phyloP scores from a whole-genome alignment of 1,284 basidiomycete genomes.

The Microbotryum lychnidis-dioicae region DNA sequence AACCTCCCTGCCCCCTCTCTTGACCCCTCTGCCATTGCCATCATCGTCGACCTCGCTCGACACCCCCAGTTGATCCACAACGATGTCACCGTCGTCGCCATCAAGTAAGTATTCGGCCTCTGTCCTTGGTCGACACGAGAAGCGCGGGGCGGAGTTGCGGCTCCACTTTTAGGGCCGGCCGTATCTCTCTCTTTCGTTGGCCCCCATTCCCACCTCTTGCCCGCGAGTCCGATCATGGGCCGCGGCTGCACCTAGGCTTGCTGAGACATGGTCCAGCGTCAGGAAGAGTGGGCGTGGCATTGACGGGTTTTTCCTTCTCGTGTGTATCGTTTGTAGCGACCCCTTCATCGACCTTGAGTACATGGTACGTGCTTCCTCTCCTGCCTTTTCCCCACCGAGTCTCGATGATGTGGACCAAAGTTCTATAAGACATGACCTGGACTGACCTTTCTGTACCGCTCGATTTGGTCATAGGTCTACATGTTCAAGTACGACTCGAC shows the following conservation, averaged over 20 bases:
- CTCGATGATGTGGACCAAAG: neutral
- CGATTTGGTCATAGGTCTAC: conserved; percentile 58
- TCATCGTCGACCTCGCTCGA: neutral
- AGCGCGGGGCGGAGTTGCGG: neutral
- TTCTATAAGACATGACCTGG: too few species aligned
- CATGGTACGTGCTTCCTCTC: conserved; percentile 58
- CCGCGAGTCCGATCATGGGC: too few species aligned
- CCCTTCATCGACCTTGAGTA: conserved; percentile 94
- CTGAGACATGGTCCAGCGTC: too few species aligned
- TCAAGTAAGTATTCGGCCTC: conserved; percentile 20
- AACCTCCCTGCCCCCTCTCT: neutral
- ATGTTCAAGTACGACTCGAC: conserved; percentile 99
- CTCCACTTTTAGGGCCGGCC: conserved; percentile 1
- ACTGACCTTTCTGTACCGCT: neutral
- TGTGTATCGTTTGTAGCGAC: conserved; percentile 40
- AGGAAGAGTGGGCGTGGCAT: conserved; percentile 40
- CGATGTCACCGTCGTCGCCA: conserved; percentile 53
- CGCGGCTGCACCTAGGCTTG: too few species aligned
- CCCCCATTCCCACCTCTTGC: conserved; percentile 9
- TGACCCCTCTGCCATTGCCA: neutral
- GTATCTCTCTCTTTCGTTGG: neutral
- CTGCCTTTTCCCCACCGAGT: conserved; percentile 15
- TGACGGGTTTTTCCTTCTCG: neutral
- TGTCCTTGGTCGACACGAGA: neutral
- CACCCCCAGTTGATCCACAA: conserved; percentile 49